phyloP scores from a whole-genome alignment of 371 early-diverging fungal species.

The Basidiobolus meristosporus region DNA sequence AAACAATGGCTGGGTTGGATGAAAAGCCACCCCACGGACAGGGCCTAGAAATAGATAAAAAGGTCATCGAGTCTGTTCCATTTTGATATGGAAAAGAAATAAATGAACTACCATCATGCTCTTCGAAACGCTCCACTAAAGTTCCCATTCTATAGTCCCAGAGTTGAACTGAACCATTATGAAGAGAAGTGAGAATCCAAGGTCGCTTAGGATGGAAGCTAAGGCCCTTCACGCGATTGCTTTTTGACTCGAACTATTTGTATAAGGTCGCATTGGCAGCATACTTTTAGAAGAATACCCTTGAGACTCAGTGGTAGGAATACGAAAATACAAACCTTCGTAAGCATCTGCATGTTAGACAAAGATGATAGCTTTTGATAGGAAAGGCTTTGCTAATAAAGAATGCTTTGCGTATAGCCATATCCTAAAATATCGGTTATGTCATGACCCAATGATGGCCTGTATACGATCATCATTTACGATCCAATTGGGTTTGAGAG shows the following conservation, averaged over 20 bases:
- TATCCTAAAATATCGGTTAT: too few relatives aligned
- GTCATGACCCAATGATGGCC: too few relatives aligned
- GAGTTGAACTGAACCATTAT: constrained; percentile 94
- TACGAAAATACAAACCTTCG: constrained; percentile 31
- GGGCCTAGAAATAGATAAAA: constrained; percentile 46
- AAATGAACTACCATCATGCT: constrained; percentile 77
- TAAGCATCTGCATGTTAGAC: constrained; percentile 62
- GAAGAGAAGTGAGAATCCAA: constrained; percentile 91
- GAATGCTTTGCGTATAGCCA: too few relatives aligned
- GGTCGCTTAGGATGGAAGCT: constrained; percentile 97
- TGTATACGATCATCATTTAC: too few relatives aligned
- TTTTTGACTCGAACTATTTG: constrained; percentile 88
- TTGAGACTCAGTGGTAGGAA: neutral
- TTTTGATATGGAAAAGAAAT: too few relatives aligned
- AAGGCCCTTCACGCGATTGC: constrained; percentile 93
- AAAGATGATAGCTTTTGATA: too few relatives aligned
- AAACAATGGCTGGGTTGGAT: constrained; percentile 94
- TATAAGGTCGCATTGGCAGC: neutral
- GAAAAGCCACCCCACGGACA: constrained; percentile 94
- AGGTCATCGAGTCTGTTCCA: neutral
- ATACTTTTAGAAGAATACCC: neutral
- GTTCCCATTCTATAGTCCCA: constrained; percentile 99
- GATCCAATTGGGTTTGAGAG: too few relatives aligned
- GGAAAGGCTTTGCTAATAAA: too few relatives aligned
- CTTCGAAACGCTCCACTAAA: constrained; percentile 88